Evolutionary conservation across 129 eudicot genomes (phyloP).

Genomic region (Erigeron canadensis): DNA sequence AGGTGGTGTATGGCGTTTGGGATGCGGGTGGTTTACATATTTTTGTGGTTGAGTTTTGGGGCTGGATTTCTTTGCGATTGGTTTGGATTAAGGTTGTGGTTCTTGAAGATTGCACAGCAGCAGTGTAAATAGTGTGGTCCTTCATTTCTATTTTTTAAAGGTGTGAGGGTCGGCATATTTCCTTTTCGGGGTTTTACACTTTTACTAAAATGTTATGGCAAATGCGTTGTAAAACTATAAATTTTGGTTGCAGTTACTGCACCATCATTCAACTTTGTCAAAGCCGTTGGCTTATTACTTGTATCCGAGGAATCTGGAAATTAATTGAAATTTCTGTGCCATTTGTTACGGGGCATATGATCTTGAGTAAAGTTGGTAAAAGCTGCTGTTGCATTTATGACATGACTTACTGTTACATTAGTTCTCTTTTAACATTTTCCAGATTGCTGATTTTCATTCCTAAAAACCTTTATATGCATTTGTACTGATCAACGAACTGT

Average conservation of each 20-base stretch:
- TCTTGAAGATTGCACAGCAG: slow-evolving; percentile 31
- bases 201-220: slow-evolving; percentile 18
- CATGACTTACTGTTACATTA: not conserved
- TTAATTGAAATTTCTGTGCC: not conserved
- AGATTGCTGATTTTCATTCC: not conserved
- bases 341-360: not conserved
- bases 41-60: slow-evolving; percentile 35
- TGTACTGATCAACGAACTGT: no score
- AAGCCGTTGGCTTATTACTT: slow-evolving; percentile 14
- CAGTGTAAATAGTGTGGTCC: slow-evolving; percentile 68
- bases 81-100: slow-evolving; percentile 8
- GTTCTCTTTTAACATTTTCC: not conserved
- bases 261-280: slow-evolving; percentile 18
- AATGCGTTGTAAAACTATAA: slow-evolving; percentile 27
- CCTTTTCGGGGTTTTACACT: slow-evolving; percentile 33
- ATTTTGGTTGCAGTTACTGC: slow-evolving; percentile 22
- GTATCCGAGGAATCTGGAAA: slow-evolving; percentile 20
- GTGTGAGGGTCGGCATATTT: slow-evolving; percentile 44
- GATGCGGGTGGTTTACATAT: slow-evolving; percentile 24
- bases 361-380: not conserved
- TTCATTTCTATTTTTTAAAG: slow-evolving; percentile 55
- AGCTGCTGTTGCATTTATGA: not conserved
- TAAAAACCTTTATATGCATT: no score
- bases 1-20: slow-evolving; percentile 29
- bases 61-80: slow-evolving; percentile 17